Base-by-base conservation (phyloP, 768 basidiomycete genomes). In the Rhizopogon vulgaris region DNA sequence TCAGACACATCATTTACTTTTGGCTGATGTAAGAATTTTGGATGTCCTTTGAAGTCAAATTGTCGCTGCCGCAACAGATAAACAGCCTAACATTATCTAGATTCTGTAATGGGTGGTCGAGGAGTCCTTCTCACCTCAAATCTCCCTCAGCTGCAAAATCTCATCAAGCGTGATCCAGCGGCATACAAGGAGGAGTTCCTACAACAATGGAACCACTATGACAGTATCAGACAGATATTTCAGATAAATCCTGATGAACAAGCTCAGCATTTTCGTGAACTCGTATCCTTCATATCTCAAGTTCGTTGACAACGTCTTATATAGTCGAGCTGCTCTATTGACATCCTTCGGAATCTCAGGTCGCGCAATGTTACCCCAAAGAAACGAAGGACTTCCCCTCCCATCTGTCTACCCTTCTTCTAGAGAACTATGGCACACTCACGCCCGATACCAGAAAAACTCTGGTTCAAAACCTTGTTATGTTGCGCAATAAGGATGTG, bases 191-290 rank as follows among this genome's bases (percentile, higher is more conserved):
- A 98, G 55, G 96, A 99, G 60, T 99, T 98, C 60, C 65, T 94
- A 14, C 92, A 92, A 57, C 95, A 99, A 76, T 96, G 93, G 87
- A 90, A 90, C 54, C 91, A 95, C 68, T 98, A 94, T 71, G 82
- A 88, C 59, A 88, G 84, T 57, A 84, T 88, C 51, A 82, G 90
- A 32, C 82, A 91, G 61, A 88, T 99, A 56, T 93, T 94, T 61
- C 78, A 78, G 60, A 74, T 86, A 54, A 84, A 83, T 62, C 90
- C 94, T 1, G 82, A 84, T 61, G 93, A 94, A 61, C 88, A 94
- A 60, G 86, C 87, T 0, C 75, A 85, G 32, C 83, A 90, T 57
- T 94, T 94, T 61, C 73, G 84, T 53, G 93, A 97, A 61, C 80
- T 98, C 32, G 83, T 97, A 34, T 74, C 86, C 0, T 99, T 99